Conservation (phyloP, 805 yeast genomes). For the Maudiozyma saulgeensis region DNA sequence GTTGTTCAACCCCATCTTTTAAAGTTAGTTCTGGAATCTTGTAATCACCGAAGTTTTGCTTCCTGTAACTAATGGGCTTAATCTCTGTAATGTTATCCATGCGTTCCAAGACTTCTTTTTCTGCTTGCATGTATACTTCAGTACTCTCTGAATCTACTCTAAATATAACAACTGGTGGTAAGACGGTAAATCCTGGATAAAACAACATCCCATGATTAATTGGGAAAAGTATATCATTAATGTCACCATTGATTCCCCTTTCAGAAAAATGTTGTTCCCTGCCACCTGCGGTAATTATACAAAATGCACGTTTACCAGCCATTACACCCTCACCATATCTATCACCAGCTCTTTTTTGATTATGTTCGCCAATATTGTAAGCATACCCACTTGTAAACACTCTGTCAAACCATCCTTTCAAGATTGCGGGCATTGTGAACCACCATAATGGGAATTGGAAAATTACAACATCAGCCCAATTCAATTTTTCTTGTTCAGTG, state of each 20-base stretch:
- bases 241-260: slow-evolving; percentile 18
- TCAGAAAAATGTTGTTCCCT: slow-evolving; percentile 5
- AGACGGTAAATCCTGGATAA: slow-evolving; percentile 17
- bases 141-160: slow-evolving; percentile 2
- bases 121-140: background rate
- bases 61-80: slow-evolving; percentile 12
- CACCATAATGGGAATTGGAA: slow-evolving; percentile 27
- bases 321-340: slow-evolving; percentile 23
- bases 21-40: slow-evolving; percentile 7
- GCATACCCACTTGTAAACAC: slow-evolving; percentile 19
- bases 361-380: slow-evolving; percentile 14
- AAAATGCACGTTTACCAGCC: slow-evolving; percentile 14
- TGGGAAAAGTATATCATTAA: slow-evolving; percentile 18
- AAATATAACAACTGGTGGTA: slow-evolving; percentile 14
- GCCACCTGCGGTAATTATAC: slow-evolving; percentile 13
- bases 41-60: slow-evolving; percentile 18
- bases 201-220: slow-evolving; percentile 19
- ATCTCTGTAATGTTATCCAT: slow-evolving; percentile 5
- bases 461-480: slow-evolving; percentile 25
- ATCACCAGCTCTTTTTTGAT: slow-evolving; percentile 2
- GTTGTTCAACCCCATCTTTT: slow-evolving; percentile 10
- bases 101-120: slow-evolving; percentile 4
- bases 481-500: slow-evolving; percentile 21
- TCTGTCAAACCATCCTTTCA: slow-evolving; percentile 27
- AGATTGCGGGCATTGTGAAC: slow-evolving; percentile 24